phyloP scores from a whole-genome alignment of 83 land plant genomes.

The Thuja plicata region DNA sequence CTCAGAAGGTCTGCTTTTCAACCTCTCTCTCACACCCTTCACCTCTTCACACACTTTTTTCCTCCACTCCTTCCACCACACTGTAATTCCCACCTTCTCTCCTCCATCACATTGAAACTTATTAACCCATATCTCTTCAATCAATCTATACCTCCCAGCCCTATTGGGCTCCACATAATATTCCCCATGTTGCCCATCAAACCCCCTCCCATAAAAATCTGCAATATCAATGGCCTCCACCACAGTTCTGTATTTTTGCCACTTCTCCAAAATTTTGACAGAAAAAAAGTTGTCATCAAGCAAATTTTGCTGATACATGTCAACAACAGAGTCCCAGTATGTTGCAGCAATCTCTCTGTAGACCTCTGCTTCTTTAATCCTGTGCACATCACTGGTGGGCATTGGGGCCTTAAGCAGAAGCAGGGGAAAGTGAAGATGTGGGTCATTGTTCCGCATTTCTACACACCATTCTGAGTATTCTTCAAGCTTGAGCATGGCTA shows the following conservation, averaged over 20 bases:
- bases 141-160: neutral
- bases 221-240: neutral
- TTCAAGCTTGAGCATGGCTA: constrained; percentile 4
- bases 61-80: neutral
- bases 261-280: neutral
- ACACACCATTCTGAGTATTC: constrained; percentile 11
- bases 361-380: constrained; percentile 8
- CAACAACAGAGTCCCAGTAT: neutral
- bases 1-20: neutral
- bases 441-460: neutral
- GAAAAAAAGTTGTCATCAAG: neutral
- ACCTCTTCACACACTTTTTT: constrained; percentile 4
- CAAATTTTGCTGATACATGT: neutral
- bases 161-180: neutral
- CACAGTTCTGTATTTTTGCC: neutral
- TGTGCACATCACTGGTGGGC: neutral
- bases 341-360: constrained; percentile 9
- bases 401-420: neutral
- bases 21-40: neutral
- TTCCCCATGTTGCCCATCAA: neutral
- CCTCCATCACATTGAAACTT: neutral
- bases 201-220: neutral
- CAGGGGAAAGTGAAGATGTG: constrained; percentile 3
- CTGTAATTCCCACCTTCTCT: neutral
- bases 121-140: neutral